phyloP scores from a whole-genome alignment of 2,329 filamentous ascomycete genomes.

The Aspergillus candidus region DNA sequence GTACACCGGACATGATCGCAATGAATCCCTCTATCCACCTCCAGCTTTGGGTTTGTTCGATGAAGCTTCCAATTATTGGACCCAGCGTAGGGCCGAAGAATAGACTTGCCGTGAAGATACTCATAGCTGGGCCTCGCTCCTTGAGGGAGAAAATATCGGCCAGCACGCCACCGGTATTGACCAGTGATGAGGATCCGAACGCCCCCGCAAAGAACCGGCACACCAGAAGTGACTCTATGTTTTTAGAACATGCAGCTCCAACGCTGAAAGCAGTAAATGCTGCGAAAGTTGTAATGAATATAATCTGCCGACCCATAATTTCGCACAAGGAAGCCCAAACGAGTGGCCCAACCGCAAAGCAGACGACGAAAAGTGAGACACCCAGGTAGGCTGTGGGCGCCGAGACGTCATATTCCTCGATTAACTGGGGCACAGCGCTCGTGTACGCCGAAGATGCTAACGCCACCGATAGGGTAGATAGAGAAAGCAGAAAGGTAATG shows the following conservation, averaged over 20 bases:
- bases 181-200: constrained; percentile 54
- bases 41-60: constrained; percentile 57
- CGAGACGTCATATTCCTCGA: not conserved
- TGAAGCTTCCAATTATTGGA: constrained; percentile 59
- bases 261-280: constrained; percentile 53
- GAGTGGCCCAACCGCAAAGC: constrained; percentile 33
- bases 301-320: constrained; percentile 15
- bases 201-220: constrained; percentile 59
- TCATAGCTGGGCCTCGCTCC: constrained; percentile 50
- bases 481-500: not conserved
- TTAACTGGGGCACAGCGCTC: not conserved
- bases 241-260: constrained; percentile 49
- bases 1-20: constrained; percentile 53
- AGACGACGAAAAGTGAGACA: constrained; percentile 26
- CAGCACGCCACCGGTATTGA: constrained; percentile 54
- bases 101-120: constrained; percentile 57
- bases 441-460: not conserved
- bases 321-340: constrained; percentile 29
- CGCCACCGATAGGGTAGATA: not conserved
- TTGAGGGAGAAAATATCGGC: constrained; percentile 51
- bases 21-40: constrained; percentile 58
- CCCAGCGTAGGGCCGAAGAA: constrained; percentile 58
- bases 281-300: constrained; percentile 13
- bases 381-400: not conserved
- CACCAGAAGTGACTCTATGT: constrained; percentile 44